A percentile compares a stretch with the other conserved stretches of the same genome.
Conservation (phyloP, 345 rosid species). For the Sapria himalayana region DNA sequence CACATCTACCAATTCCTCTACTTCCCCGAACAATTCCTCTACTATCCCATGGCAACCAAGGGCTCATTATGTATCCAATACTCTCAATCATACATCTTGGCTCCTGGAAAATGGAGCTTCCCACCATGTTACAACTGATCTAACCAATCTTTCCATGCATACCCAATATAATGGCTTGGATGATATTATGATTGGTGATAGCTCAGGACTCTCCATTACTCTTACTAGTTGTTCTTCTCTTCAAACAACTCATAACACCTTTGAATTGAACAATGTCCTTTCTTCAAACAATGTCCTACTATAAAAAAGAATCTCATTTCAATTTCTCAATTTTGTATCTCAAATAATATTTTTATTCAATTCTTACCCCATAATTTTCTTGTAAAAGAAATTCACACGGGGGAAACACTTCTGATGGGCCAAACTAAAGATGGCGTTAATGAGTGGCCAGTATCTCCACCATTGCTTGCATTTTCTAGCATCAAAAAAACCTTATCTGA, state of each 20-base stretch:
- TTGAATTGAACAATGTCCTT: too few relatives aligned
- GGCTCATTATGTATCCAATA: neutral
- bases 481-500: neutral
- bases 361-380: too few relatives aligned
- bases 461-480: neutral
- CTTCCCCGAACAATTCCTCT: neutral
- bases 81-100: too few relatives aligned
- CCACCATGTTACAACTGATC: neutral
- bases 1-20: neutral
- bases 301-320: neutral
- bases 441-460: neutral
- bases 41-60: neutral
- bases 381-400: neutral
- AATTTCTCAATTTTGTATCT: neutral
- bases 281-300: neutral
- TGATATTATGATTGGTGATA: too few relatives aligned
- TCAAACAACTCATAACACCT: neutral
- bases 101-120: neutral
- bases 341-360: neutral
- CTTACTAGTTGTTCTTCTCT: neutral
- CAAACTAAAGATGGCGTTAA: neutral
- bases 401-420: neutral
- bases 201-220: neutral
- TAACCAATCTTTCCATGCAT: neutral
- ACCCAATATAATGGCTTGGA: neutral